Conservation (phyloP, 345 rosid species). For the Euclidium syriacum region DNA sequence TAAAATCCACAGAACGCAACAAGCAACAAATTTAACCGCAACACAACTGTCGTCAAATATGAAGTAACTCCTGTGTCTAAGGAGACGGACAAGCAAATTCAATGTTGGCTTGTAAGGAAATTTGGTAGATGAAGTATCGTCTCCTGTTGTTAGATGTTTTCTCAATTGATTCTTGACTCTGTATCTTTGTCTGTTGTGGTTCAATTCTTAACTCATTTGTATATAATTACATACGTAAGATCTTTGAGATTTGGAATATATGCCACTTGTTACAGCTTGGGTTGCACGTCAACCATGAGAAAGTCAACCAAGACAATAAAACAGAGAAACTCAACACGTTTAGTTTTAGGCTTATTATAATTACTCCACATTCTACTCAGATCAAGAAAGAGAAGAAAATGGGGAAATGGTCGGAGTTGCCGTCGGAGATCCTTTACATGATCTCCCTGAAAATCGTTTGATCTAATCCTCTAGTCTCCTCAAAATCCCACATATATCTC, state of each 20-base stretch:
- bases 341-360: neutral
- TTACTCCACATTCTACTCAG: neutral
- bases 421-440: constrained; percentile 8
- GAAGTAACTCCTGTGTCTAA: neutral
- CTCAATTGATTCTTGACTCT: neutral
- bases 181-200: neutral
- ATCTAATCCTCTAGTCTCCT: constrained; percentile 5
- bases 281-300: neutral
- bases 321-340: constrained; percentile 3
- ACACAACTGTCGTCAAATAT: neutral
- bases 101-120: neutral
- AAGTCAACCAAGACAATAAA: neutral
- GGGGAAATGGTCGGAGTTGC: constrained; percentile 33
- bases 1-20: neutral
- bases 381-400: neutral
- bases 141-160: neutral
- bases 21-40: neutral
- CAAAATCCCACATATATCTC: neutral
- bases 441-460: constrained; percentile 14
- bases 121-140: neutral
- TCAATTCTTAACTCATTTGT: neutral
- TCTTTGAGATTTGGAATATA: neutral
- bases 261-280: neutral
- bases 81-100: neutral
- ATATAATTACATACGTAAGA: neutral